Conservation (phyloP, 768 basidiomycete genomes). For the Leccinum variicolor region DNA sequence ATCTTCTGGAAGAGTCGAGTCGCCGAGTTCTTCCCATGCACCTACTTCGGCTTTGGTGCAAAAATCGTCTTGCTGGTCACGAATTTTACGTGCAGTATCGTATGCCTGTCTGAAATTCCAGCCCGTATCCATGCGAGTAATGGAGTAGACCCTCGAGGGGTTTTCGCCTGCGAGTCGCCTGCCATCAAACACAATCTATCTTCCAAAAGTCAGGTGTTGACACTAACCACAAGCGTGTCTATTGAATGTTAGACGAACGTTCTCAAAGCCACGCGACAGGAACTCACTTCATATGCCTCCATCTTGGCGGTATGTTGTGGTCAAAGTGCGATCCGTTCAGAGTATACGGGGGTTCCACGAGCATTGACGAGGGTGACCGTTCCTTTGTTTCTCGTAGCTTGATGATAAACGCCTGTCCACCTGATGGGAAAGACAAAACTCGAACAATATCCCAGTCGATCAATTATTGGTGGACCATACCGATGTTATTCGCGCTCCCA, state of each 20-base stretch:
- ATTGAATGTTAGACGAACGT: background rate
- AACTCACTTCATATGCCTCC: conserved; percentile 29
- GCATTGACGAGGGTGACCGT: conserved; percentile 44
- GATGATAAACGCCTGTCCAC: conserved; percentile 50
- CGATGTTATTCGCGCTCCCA: conserved; percentile 37
- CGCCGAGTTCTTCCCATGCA: conserved; percentile 35
- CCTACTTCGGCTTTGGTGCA: conserved; percentile 57
- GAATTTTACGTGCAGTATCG: conserved; percentile 65
- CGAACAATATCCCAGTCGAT: background rate
- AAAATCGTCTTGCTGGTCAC: conserved; percentile 65
- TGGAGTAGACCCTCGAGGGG: conserved; percentile 38
- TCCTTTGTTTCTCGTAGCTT: conserved; percentile 48
- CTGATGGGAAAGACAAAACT: conserved; percentile 15
- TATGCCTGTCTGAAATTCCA: conserved; percentile 84
- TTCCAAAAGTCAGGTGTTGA: background rate
- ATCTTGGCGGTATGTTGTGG: conserved; percentile 17
- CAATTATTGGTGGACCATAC: background rate
- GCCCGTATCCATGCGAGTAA: conserved; percentile 69
- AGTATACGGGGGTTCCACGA: conserved; percentile 49
- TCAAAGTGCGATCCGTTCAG: conserved; percentile 27
- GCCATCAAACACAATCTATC: background rate
- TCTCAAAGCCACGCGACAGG: background rate
- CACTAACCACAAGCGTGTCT: conserved; percentile 43
- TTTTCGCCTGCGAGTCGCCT: conserved; percentile 28
- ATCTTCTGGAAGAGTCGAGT: conserved; percentile 47